These are phyloP conservation scores for Medicago ruthenica DNA, from an alignment of 306 rosid genomes.

Conservation along the genomic window DNA sequence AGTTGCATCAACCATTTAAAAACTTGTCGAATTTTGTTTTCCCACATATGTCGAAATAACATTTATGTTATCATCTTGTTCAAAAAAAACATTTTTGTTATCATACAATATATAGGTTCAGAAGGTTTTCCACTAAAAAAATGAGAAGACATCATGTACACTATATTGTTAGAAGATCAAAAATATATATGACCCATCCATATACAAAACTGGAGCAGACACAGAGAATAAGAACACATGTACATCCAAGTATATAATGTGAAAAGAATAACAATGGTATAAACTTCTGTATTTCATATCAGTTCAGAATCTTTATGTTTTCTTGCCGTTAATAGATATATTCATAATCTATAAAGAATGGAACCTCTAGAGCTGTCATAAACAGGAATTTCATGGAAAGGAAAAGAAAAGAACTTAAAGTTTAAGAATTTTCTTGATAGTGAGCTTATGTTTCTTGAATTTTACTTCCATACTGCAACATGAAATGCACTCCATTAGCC, in stretches of 20 bases:
- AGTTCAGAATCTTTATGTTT: slow-evolving; percentile 56
- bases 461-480: slow-evolving; percentile 51
- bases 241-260: slow-evolving; percentile 25
- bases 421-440: slow-evolving; percentile 50
- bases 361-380: slow-evolving; percentile 43
- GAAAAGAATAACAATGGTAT: slow-evolving; percentile 15
- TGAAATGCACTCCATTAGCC: slow-evolving; percentile 70
- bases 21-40: no score
- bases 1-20: not conserved
- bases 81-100: no score
- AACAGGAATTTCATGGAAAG: slow-evolving; percentile 39
- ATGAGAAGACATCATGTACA: not conserved
- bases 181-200: not conserved
- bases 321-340: slow-evolving; percentile 38
- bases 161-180: not conserved
- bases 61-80: no score
- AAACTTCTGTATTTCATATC: slow-evolving; percentile 43
- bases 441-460: slow-evolving; percentile 38
- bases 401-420: slow-evolving; percentile 32
- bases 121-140: not conserved
- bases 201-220: not conserved
- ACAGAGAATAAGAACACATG: slow-evolving; percentile 17
- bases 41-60: no score
- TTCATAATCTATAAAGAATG: slow-evolving; percentile 40
- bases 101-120: not conserved